Evolutionary conservation across 1,284 basidiomycete genomes (phyloP).

Genomic region (Trichosporon coremiiforme): DNA sequence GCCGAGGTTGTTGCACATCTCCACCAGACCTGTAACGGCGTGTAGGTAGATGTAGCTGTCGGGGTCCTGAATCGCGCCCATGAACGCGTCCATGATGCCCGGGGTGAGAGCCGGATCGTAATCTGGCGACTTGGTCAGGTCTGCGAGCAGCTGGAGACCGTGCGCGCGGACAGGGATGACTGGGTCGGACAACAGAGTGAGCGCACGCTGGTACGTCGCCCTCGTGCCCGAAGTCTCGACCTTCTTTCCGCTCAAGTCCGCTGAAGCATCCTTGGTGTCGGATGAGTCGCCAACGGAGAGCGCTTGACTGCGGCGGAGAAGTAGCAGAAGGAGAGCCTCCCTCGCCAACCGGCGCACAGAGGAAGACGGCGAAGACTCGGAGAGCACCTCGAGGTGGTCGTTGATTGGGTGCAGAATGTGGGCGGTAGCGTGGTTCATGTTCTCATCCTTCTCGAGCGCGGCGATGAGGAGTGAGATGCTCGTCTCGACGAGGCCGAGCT

Average conservation of each 20-base stretch:
- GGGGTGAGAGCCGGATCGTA: conserved; percentile 66
- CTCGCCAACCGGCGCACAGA: conserved; percentile 67
- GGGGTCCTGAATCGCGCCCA: conserved; percentile 83
- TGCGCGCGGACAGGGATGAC: conserved; percentile 94
- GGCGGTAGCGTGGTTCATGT: conserved; percentile 64
- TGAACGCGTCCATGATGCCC: conserved; percentile 81
- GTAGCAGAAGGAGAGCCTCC: conserved; percentile 58
- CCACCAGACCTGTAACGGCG: conserved; percentile 83
- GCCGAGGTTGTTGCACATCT: conserved; percentile 75
- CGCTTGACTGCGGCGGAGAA: conserved; percentile 35
- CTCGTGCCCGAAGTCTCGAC: conserved; percentile 56
- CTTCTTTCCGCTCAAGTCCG: conserved; percentile 34
- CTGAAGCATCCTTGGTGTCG: background rate
- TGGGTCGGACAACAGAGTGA: conserved; percentile 85
- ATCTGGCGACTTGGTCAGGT: conserved; percentile 63
- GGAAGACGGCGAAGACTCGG: conserved; percentile 56
- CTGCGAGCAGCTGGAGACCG: conserved; percentile 78
- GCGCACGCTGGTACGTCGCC: conserved; percentile 79
- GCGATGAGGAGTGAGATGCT: conserved; percentile 76
- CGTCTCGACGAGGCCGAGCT: conserved; percentile 64
- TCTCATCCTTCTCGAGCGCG: conserved; percentile 77
- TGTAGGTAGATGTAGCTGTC: conserved; percentile 95
- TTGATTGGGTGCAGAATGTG: conserved; percentile 73
- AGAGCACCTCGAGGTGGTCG: conserved; percentile 64
- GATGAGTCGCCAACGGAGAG: conserved; percentile 22